phyloP scores from a whole-genome alignment of 495 filamentous ascomycete species.

The Aspergillus carlsbadensis region DNA sequence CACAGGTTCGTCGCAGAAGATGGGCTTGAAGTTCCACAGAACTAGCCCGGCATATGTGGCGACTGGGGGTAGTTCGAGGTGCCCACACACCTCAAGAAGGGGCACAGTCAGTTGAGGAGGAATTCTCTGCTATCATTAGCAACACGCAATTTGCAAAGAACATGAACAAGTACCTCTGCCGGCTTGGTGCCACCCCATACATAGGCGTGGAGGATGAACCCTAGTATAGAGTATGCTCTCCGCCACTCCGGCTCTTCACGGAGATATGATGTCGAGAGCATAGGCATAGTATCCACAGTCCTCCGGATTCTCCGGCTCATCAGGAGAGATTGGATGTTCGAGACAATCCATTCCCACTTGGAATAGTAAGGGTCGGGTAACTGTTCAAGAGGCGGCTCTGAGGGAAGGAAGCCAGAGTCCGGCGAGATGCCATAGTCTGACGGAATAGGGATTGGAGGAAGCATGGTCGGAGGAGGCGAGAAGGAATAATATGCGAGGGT shows the following conservation, averaged over 20 bases:
- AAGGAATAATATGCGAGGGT: background rate
- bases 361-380: conserved; percentile 88
- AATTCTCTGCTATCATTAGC: conserved; percentile 57
- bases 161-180: conserved; percentile 55
- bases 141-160: background rate
- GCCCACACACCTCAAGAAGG: conserved; percentile 71
- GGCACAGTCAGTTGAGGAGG: conserved; percentile 84
- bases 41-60: conserved; percentile 91
- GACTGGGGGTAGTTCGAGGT: conserved; percentile 87
- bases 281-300: conserved; percentile 73
- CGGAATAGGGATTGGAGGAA: conserved; percentile 74
- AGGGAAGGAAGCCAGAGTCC: conserved; percentile 83
- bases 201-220: conserved; percentile 88
- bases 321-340: conserved; percentile 84
- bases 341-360: conserved; percentile 82
- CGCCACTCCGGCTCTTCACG: conserved; percentile 85
- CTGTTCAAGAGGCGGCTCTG: conserved; percentile 71
- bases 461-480: conserved; percentile 55
- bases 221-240: conserved; percentile 82
- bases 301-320: conserved; percentile 76
- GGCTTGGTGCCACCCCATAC: conserved; percentile 91
- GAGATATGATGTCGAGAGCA: conserved; percentile 78
- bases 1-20: conserved; percentile 76
- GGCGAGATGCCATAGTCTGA: conserved; percentile 87
- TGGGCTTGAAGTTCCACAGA: conserved; percentile 93